These are phyloP conservation scores for Albophoma yamanashiensis DNA, from an alignment of 2,329 filamentous ascomycete genomes.

Conservation along the genomic window DNA sequence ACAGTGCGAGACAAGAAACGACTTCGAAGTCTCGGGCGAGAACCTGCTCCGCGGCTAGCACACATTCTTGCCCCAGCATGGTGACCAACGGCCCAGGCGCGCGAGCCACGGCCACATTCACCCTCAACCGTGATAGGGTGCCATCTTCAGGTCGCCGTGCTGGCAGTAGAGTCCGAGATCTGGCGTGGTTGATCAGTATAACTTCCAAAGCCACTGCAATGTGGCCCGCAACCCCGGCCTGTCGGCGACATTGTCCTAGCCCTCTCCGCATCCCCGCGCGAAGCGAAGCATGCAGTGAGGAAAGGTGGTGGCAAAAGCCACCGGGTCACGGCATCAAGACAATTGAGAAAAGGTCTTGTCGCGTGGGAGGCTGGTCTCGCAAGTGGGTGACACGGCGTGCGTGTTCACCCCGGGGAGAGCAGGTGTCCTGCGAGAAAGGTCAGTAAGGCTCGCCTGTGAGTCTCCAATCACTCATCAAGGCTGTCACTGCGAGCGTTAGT, in stretches of 20 bases:
- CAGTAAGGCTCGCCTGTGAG: background rate
- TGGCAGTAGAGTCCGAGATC: no score
- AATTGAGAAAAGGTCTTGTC: background rate
- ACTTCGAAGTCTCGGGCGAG: no score
- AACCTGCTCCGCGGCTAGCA: no score
- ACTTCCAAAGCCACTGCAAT: background rate
- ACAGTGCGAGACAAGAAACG: no score
- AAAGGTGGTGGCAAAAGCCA: slow-evolving; percentile 25
- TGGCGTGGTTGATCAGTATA: no score
- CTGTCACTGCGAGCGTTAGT: slow-evolving; percentile 21
- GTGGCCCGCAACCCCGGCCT: background rate
- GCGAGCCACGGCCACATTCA: no score
- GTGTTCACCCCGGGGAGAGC: background rate
- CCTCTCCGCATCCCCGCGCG: slow-evolving; percentile 40
- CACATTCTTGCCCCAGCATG: no score
- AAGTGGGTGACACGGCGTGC: background rate
- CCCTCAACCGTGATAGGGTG: no score
- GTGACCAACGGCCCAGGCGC: no score
- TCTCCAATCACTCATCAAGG: slow-evolving; percentile 1
- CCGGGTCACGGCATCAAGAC: background rate
- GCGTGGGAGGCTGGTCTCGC: background rate
- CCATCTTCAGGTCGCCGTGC: no score
- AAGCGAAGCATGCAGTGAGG: slow-evolving; percentile 41
- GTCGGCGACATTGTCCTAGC: no score
- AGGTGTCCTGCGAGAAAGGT: background rate